phyloP scores from a whole-genome alignment of 2,329 filamentous ascomycete genomes.

The Fusarium caatingaense region DNA sequence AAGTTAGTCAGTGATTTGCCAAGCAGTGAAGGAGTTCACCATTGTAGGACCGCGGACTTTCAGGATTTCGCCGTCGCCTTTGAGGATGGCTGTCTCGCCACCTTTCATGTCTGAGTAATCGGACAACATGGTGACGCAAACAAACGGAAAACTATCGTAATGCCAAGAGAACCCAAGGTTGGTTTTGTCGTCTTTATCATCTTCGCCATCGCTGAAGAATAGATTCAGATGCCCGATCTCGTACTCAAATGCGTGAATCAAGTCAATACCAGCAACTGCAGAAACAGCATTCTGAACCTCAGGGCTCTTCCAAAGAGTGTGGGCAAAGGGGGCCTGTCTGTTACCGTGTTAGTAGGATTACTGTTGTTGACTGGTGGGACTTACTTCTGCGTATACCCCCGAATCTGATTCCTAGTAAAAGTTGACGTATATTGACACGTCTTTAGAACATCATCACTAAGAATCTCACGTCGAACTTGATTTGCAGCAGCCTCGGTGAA shows the following conservation, averaged over 20 bases:
- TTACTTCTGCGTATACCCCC: background rate
- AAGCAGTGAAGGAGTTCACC: background rate
- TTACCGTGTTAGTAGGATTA: background rate
- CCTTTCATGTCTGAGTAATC: background rate
- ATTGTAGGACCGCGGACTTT: background rate
- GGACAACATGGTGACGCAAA: background rate
- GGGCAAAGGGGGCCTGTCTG: slow-evolving; percentile 59
- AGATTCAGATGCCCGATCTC: slow-evolving; percentile 69
- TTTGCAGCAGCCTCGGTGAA: background rate
- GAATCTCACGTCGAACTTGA: background rate
- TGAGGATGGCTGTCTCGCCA: background rate
- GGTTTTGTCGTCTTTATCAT: background rate
- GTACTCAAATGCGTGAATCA: slow-evolving; percentile 64
- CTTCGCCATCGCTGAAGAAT: slow-evolving; percentile 58
- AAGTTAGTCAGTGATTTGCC: background rate
- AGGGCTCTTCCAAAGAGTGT: slow-evolving; percentile 59
- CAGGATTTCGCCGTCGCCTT: background rate
- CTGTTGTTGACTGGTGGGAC: background rate
- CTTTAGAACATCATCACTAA: background rate
- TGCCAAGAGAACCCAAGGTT: background rate
- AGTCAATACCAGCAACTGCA: slow-evolving; percentile 64
- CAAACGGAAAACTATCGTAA: background rate
- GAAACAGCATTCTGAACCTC: slow-evolving; percentile 61
- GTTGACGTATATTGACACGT: background rate
- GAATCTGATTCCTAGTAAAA: background rate